Evolutionary conservation across 2,329 filamentous ascomycete genomes (phyloP).

Genomic region (Remersonia thermophila): DNA sequence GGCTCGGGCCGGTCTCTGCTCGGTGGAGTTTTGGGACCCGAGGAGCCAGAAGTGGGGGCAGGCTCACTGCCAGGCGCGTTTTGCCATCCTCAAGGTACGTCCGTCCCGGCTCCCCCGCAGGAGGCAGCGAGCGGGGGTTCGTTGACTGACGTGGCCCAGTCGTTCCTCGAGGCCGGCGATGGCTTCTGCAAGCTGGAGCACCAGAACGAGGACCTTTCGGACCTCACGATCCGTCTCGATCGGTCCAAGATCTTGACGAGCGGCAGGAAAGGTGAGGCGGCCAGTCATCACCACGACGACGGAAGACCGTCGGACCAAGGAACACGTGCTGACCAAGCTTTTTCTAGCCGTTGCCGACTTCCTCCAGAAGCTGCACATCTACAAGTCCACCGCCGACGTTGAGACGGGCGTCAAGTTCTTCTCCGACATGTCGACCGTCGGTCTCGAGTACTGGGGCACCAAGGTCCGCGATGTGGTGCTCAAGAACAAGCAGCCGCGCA

Average conservation of each 20-base stretch:
- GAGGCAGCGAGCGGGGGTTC: no score
- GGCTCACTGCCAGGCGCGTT: constrained; percentile 81
- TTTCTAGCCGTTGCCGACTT: constrained; percentile 63
- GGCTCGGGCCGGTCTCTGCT: constrained; percentile 81
- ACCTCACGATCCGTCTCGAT: constrained; percentile 72
- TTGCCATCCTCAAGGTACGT: constrained; percentile 62
- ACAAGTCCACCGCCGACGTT: constrained; percentile 81
- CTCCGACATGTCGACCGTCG: constrained; percentile 70
- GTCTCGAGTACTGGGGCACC: constrained; percentile 69
- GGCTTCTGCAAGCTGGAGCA: constrained; percentile 77
- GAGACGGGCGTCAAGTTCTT: constrained; percentile 69
- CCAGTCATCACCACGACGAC: no score
- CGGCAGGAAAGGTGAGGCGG: constrained; percentile 55
- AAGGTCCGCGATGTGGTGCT: constrained; percentile 67
- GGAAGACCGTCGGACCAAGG: no score
- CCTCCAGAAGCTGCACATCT: constrained; percentile 83
- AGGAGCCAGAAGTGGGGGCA: constrained; percentile 87
- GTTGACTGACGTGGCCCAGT: no score
- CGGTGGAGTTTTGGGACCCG: constrained; percentile 90
- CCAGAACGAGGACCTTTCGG: constrained; percentile 59
- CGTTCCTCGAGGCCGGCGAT: constrained; percentile 73
- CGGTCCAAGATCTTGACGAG: constrained; percentile 74
- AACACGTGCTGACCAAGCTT: constrained; percentile 2
- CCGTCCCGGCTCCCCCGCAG: no score
- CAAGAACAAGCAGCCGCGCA: constrained; percentile 67